phyloP scores from a whole-genome alignment of 225 moss, liverwort and hornwort genomes.

The Pleurozium schreberi region DNA sequence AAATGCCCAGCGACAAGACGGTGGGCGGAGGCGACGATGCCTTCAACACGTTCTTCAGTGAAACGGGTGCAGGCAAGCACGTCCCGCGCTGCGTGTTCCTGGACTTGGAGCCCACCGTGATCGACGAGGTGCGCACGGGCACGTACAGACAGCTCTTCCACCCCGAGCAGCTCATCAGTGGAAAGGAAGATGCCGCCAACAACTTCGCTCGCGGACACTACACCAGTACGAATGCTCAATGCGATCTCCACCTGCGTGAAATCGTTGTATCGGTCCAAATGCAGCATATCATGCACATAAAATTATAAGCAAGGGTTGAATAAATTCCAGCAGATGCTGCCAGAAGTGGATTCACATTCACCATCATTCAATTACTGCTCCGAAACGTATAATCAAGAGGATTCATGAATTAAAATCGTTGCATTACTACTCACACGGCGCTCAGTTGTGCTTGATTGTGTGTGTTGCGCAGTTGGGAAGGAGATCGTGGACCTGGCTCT shows the following conservation, averaged over 20 bases:
- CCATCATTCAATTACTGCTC: not conserved
- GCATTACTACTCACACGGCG: not conserved
- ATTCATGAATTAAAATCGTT: too few relatives aligned
- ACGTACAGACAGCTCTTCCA: constrained; percentile 13
- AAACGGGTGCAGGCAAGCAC: not conserved
- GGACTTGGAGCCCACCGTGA: not conserved
- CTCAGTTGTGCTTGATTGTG: not conserved
- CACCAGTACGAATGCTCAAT: not conserved
- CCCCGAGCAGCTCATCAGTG: constrained; percentile 46
- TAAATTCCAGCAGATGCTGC: not conserved
- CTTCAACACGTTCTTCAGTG: not conserved
- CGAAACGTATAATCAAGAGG: not conserved
- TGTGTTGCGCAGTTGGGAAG: not conserved
- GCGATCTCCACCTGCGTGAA: not conserved
- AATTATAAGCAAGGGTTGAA: too few relatives aligned
- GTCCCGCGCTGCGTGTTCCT: not conserved
- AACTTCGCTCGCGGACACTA: constrained; percentile 54
- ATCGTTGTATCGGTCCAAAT: not conserved
- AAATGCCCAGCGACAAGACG: not conserved
- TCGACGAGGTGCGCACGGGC: not conserved
- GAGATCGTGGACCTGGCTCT: not conserved
- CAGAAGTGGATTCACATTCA: not conserved
- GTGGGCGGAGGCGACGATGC: not conserved
- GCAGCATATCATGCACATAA: not conserved
- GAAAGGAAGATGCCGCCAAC: constrained; percentile 52